Base-by-base conservation (phyloP, 2,329 filamentous ascomycete species). In the Botrytis sinoallii region DNA sequence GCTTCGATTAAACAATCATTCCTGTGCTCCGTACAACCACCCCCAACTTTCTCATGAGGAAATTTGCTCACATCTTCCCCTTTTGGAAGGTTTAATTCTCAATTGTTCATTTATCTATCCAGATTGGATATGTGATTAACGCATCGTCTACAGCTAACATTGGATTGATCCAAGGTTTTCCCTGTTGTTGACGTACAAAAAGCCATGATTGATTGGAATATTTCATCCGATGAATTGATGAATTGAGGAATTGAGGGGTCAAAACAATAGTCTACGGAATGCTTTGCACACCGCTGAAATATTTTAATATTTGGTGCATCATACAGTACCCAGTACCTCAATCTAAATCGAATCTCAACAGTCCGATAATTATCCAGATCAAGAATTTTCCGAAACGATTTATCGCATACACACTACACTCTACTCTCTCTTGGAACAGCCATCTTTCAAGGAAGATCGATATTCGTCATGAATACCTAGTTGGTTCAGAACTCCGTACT, bases 221-320 rank as follows among this genome's bases (percentile, higher is more conserved):
- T 52, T 67, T 52, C 64, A 8, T 67, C 64, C 64, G 44, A 67
- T n/a, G 22, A 67, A n/a, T 20, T 48, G 46, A 48, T 48, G 46
- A 10, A 57, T 57, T 3, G n/a, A 57, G 52, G 52, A 18, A 57
- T 57, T 40, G 44, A 67, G 44, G 46, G 46, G 46, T 55, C 46
- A 40, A 64, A 42, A 55, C 25, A 63, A 16, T 42, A 25, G 35
- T 57, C 16, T 57, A 55, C 35, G 48, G 48, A 52, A n/a, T 55
- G 25, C n/a, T 29, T 69, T 69, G 66, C 66, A 69, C 66, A 69
- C 66, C 66, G 66, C 66, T 57, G 66, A 42, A 68, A 57, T 42
- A 25, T 25, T 29, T 42, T 32, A 32, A 32, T 32, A 32, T 32
- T 42, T 8, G 52, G 7, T 18, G n/a, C 4, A 18, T 32, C 22